Base-by-base conservation (phyloP, 1,284 basidiomycete species). In the Heterobasidion occidentale region DNA sequence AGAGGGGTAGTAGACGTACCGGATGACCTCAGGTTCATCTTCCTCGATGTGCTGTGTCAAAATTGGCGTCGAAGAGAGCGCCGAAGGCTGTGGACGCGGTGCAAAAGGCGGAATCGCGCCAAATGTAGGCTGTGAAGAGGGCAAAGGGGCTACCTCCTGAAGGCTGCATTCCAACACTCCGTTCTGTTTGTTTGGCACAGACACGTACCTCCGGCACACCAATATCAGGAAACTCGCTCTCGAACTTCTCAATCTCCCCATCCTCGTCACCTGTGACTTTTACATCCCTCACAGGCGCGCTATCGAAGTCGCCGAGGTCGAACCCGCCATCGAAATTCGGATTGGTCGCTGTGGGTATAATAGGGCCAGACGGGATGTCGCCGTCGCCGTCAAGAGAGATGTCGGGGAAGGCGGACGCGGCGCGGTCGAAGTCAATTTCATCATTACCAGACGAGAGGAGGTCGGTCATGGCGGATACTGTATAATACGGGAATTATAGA, bases 171-270 rank as follows among this genome's bases (percentile, higher is more conserved):
- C n/a, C 34, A 36, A 58, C 53, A 35, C 38, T 20, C 38, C 11
- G 36, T 27, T 27, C 51, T 17, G 38, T 34, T 11, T 33, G 48
- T 38, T 15, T 12, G 9, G 15, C 19, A 4, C 27, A 19, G 9
- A 33, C n/a, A 74, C 79, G 62, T 67, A 83, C 85, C 63, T 62
- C 66, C 56, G 78, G 78, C 53, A 81, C 75, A 54, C 86, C 83
- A 57, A 98, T 80, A 63, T 93, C 93, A 0, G 95, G 95, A 72
- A 96, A 98, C 61, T 92, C 85, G 67, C 77, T 88, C 74, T 96
- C 88, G 64, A 98, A 98, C 71, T 91, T 84, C 63, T 92, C 90
- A 60, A 94, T 82, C 63, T 46, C 61, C 6, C 56, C 55, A 52
- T 95, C 94, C 60, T 91, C 88, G 63, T 90, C 83, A 2, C 92